Conservation (phyloP, 2,329 filamentous ascomycete species). For the Alternaria sp. region DNA sequence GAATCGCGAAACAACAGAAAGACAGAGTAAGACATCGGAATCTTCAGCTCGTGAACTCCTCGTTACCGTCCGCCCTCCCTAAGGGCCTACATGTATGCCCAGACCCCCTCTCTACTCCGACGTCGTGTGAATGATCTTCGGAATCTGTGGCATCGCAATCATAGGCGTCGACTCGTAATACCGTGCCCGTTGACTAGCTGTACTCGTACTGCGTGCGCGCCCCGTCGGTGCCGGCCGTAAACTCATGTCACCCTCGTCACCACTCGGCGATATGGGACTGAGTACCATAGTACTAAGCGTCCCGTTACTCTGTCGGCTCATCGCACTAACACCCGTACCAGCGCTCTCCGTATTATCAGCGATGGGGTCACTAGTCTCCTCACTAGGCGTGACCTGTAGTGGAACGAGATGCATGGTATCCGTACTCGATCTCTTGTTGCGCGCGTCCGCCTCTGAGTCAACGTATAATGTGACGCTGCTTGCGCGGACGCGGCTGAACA, state of each 20-base stretch:
- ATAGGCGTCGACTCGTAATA: slow-evolving; percentile 41
- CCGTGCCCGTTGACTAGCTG: slow-evolving; percentile 27
- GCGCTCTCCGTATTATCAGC: slow-evolving; percentile 14
- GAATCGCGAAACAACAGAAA: background rate
- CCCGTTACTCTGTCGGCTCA: slow-evolving; percentile 23
- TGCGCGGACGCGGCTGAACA: slow-evolving; percentile 40
- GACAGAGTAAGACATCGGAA: background rate
- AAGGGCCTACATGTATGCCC: background rate
- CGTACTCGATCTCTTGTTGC: slow-evolving; percentile 25
- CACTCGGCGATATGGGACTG: slow-evolving; percentile 26
- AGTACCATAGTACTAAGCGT: slow-evolving; percentile 30
- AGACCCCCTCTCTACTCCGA: slow-evolving; percentile 19
- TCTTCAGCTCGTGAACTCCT: background rate
- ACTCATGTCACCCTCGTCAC: slow-evolving; percentile 22
- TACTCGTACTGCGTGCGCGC: slow-evolving; percentile 37
- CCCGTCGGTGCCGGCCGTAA: slow-evolving; percentile 14
- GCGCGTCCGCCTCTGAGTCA: slow-evolving; percentile 26
- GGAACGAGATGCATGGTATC: slow-evolving; percentile 36
- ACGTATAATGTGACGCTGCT: slow-evolving; percentile 41
- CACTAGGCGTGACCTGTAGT: slow-evolving; percentile 33
- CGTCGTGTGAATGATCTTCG: slow-evolving; percentile 38
- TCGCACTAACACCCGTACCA: slow-evolving; percentile 28
- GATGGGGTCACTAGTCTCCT: slow-evolving; percentile 22
- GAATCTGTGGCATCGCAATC: slow-evolving; percentile 27
- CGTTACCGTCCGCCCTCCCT: too few species aligned